Percentiles rank a stretch among this genome's conserved stretches.
Evolutionary conservation across 179 eudicot species (phyloP).

Genomic region (Camellia oleifera): DNA sequence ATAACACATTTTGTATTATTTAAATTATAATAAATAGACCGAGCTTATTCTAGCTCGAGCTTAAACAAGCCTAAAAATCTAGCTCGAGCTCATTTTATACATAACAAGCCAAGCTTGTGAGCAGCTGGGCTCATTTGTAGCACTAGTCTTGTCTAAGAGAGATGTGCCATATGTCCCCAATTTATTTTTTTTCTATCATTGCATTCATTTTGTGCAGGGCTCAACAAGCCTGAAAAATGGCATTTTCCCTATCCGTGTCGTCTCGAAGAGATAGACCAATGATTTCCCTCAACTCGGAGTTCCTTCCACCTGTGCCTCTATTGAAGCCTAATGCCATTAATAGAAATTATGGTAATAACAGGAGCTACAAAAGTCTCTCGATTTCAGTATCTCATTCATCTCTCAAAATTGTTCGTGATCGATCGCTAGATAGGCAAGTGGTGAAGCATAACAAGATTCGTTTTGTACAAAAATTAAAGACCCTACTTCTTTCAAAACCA

Average conservation of each 20-base stretch:
- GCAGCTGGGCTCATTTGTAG: no score
- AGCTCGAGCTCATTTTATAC: no score
- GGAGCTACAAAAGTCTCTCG: constrained; percentile 24
- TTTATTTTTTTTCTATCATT: neutral
- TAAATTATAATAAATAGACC: no score
- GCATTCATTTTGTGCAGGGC: constrained; percentile 14
- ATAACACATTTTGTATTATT: no score
- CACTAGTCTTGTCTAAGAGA: no score
- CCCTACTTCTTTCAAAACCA: constrained; percentile 89
- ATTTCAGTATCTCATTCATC: constrained; percentile 42
- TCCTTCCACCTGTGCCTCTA: constrained; percentile 23
- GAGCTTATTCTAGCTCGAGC: no score
- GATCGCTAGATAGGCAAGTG: constrained; percentile 71
- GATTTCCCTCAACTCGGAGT: constrained; percentile 27
- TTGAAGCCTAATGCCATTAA: constrained; percentile 13
- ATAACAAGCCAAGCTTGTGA: no score
- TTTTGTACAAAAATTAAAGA: constrained; percentile 81
- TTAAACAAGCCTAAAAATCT: no score
- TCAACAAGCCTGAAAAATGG: constrained; percentile 27
- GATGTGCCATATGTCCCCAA: no score
- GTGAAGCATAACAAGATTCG: constrained; percentile 74
- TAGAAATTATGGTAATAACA: constrained; percentile 14
- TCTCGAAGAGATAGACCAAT: constrained; percentile 14
- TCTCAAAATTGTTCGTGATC: constrained; percentile 63
- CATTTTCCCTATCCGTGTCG: constrained; percentile 25